These are phyloP conservation scores for Luvunga scandens DNA, from an alignment of 345 rosid genomes.

Conservation along the genomic window DNA sequence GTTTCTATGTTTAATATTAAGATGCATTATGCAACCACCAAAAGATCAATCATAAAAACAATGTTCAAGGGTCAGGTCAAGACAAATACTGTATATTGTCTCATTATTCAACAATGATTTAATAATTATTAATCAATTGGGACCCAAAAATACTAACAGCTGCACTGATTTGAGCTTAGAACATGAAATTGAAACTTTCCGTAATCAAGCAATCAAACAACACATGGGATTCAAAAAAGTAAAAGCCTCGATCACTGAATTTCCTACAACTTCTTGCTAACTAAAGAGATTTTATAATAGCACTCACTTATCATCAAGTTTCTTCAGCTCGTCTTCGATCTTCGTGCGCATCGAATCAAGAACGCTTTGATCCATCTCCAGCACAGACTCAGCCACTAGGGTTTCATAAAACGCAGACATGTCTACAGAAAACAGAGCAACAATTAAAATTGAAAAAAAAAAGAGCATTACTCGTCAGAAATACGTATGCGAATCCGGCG, in stretches of 20 bases:
- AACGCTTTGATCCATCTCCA: conserved; percentile 67
- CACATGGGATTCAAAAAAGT: neutral
- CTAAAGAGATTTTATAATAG: neutral
- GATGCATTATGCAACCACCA: neutral
- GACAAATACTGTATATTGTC: neutral
- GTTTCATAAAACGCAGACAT: conserved; percentile 87
- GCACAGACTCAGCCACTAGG: conserved; percentile 61
- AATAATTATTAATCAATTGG: neutral
- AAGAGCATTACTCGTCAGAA: neutral
- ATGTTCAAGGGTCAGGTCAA: neutral
- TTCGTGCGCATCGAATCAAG: conserved; percentile 61
- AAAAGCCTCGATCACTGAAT: neutral
- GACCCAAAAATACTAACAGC: neutral
- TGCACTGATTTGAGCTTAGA: neutral
- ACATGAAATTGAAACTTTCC: neutral
- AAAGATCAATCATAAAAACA: neutral
- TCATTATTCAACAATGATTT: neutral
- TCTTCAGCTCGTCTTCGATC: conserved; percentile 80
- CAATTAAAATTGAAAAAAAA: neutral
- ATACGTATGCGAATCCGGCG: neutral
- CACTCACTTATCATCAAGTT: conserved; percentile 87
- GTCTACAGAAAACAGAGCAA: conserved; percentile 36
- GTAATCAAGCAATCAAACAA: neutral
- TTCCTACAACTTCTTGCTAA: neutral
- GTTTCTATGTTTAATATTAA: neutral